Base-by-base conservation (phyloP, 1,139 yeast species). In the Blastobotrys arbuscula region DNA sequence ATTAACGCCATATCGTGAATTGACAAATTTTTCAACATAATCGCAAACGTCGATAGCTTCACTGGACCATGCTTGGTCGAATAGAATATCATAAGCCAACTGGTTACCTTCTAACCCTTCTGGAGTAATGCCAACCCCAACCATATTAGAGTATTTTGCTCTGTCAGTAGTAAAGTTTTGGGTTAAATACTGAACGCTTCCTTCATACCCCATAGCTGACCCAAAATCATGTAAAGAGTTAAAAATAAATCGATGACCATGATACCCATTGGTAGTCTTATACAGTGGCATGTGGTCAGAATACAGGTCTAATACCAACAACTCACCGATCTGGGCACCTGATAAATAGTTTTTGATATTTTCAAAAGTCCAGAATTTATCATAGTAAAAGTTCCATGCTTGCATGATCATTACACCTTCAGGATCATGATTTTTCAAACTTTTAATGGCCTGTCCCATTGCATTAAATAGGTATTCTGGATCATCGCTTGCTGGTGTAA, bases 41-140 rank as follows among this genome's bases (percentile, higher is more conserved):
- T 30, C 36, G 12, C 28, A 24, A 19, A 51, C 16, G 28, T 49
- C 47, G 30, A 54, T 16, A 9, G 56, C 46, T 6, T 35, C 44
- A 2, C 40, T 26, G 24, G 49, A 47, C 57, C 57, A 53, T 15
- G 56, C 56, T 39, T 54, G 57, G 12, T 47, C 56, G 26, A 54
- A 50, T 33, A 51, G 42, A 16, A 54, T 24, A 21, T 54, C 56
- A 35, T 54, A 54, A 20, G 48, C 47, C 38, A 54, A 53, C 31
- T 54, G 56, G 44, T 54, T 54, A 15, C 57, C 56, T 34, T 54
- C 56, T 19, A 51, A 51, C 8, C 55, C 57, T 35, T 54, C 57
- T 45, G 53, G 54, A 7, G 57, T 46, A 15, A 54, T 50, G 6
- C 57, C 57, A 2, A 51, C 52, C 10, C 57, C 57, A 13, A 41